These are phyloP conservation scores for Rhizodiscina lignyota DNA, from an alignment of 495 filamentous ascomycete species.

Conservation along the genomic window DNA sequence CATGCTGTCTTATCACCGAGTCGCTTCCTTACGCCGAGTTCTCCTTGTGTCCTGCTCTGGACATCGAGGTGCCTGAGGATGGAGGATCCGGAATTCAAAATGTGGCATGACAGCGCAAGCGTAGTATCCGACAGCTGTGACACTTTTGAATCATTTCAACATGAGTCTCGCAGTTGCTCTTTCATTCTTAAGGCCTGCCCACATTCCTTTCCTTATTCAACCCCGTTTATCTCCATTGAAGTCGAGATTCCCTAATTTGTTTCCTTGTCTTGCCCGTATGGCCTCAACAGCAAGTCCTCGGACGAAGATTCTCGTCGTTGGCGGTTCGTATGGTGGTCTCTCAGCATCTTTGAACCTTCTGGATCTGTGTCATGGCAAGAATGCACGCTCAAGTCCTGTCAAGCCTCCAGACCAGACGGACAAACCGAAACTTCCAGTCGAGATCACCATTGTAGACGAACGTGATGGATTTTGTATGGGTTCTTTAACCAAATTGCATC, in stretches of 20 bases:
- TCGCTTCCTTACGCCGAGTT: no score
- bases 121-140: no score
- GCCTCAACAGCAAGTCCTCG: background rate
- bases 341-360: slow-evolving; percentile 40
- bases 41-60: no score
- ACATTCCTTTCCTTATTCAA: background rate
- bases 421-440: slow-evolving; percentile 28
- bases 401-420: slow-evolving; percentile 5
- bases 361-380: slow-evolving; percentile 35
- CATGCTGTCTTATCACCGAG: no score
- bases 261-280: background rate
- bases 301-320: slow-evolving; percentile 31
- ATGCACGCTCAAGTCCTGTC: slow-evolving; percentile 14
- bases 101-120: no score
- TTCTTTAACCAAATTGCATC: background rate
- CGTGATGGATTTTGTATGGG: slow-evolving; percentile 51
- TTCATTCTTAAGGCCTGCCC: background rate
- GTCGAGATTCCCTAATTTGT: background rate
- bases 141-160: no score
- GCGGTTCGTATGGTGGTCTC: slow-evolving; percentile 50
- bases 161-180: no score
- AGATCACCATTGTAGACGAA: slow-evolving; percentile 54
- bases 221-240: background rate
- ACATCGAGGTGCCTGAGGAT: no score
- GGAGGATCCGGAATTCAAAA: no score